phyloP scores from a whole-genome alignment of 352 stramenopile genomes.

The Phytophthora ramorum region DNA sequence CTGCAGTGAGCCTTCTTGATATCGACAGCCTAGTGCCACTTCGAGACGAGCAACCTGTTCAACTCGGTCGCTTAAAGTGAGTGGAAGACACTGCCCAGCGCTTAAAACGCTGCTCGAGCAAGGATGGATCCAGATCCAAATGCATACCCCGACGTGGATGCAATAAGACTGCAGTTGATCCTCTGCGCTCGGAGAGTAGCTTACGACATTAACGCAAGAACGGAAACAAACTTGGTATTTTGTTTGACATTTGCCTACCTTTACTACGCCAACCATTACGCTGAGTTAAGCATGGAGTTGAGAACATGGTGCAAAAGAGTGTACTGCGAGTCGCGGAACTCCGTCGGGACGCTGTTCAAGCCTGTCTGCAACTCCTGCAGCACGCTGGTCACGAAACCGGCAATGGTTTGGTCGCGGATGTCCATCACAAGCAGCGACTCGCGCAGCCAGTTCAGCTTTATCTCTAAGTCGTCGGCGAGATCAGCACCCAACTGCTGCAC shows the following conservation, averaged over 20 bases:
- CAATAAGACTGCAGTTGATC: background rate
- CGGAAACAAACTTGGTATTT: slow-evolving; percentile 26
- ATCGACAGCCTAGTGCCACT: background rate
- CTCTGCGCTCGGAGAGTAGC: background rate
- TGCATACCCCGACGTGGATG: background rate
- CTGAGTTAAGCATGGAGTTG: slow-evolving; percentile 85
- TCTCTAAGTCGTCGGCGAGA: slow-evolving; percentile 63
- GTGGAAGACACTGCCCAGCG: background rate
- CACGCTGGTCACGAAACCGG: slow-evolving; percentile 78
- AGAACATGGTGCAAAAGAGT: slow-evolving; percentile 86
- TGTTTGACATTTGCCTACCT: slow-evolving; percentile 29
- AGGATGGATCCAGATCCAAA: background rate
- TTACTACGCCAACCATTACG: slow-evolving; percentile 41
- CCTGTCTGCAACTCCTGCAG: slow-evolving; percentile 77
- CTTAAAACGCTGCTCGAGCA: background rate
- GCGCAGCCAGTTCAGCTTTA: slow-evolving; percentile 80
- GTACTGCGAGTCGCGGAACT: slow-evolving; percentile 83
- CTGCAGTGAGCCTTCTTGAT: background rate
- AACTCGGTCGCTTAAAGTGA: background rate
- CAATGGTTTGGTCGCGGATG: slow-evolving; percentile 70
- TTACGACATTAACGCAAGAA: slow-evolving; percentile 1
- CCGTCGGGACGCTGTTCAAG: slow-evolving; percentile 61
- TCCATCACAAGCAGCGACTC: slow-evolving; percentile 89
- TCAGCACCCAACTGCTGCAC: slow-evolving; percentile 86
- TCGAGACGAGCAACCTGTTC: background rate